Base-by-base conservation (phyloP, 306 rosid species). In the Rosa multiflora region DNA sequence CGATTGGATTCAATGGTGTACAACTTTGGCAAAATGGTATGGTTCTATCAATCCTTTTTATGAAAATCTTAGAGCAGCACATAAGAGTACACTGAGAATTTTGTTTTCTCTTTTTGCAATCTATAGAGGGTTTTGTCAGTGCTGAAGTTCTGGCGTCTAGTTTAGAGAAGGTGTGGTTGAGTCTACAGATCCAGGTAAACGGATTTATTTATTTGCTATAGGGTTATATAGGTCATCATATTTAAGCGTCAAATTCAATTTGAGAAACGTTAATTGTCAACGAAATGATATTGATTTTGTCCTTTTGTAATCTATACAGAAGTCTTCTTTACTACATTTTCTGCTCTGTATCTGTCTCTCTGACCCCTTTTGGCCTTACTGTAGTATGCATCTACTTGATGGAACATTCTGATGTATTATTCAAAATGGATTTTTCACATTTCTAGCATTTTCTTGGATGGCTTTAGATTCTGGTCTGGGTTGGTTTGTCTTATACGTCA, bases 11-110 rank as follows among this genome's bases (percentile, higher is more conserved):
- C 85, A 84, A 86, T 66, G 92, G 92, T 44, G 64, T 84, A 29
- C 88, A 82, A 79, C 81, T 88, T 78, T 88, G 90, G 88, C 90
- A 86, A 82, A 84, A 80, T 82, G 92, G 92, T 88, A 84, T 80
- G 77, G 0, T 56, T 73, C 13, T 40, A 10, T 4, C 35, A 44
- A n/a, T 35, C 2, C 17, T 64, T 64, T 61, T 37, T 17, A 20
- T 37, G 47, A 37, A 14, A 52, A 32, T 39, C 35, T 23, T 77
- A 39, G 26, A 74, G 59, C 37, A 66, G 29, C 17, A 5, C 42
- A 47, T 58, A 8, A 6, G 49, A 53, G 59, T 67, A 21, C 48
- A 35, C 43, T 76, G 10, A 62, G 40, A 59, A 55, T 56, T 44
- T 62, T 61, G 56, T 62, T 49, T 21, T 20, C 3, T 48, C 39